Conservation (phyloP, 2,329 filamentous ascomycete genomes). For the Hirsutella rhossiliensis region DNA sequence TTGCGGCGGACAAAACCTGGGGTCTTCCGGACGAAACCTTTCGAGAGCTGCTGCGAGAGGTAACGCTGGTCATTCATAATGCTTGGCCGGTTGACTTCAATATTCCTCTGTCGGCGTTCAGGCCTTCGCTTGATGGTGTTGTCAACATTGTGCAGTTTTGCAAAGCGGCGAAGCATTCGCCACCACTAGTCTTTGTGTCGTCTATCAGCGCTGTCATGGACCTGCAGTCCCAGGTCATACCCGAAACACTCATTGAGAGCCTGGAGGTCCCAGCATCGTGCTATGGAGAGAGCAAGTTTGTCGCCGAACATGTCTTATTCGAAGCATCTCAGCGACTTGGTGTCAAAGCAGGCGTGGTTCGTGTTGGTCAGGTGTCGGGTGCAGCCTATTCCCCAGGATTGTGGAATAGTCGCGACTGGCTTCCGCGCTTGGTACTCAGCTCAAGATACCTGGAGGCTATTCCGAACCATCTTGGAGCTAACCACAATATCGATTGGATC, state of each 20-base stretch:
- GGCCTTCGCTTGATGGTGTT: slow-evolving; percentile 1
- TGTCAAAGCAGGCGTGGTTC: background rate
- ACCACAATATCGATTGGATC: slow-evolving; percentile 5
- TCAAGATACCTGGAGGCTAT: slow-evolving; percentile 2
- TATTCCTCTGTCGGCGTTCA: slow-evolving; percentile 1
- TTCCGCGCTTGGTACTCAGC: slow-evolving; percentile 4
- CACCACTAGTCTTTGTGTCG: slow-evolving; percentile 4
- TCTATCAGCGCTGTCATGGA: slow-evolving; percentile 2
- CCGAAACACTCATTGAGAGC: slow-evolving; percentile 1
- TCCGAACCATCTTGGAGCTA: slow-evolving; percentile 2
- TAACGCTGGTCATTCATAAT: slow-evolving; percentile 3
- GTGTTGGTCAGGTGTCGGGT: slow-evolving; percentile 3
- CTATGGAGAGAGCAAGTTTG: slow-evolving; percentile 5
- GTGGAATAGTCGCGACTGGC: slow-evolving; percentile 5
- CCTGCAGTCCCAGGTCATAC: background rate
- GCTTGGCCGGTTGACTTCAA: slow-evolving; percentile 6
- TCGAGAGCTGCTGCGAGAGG: background rate
- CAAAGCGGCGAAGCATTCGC: background rate
- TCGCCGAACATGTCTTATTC: slow-evolving; percentile 2
- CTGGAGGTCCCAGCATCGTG: background rate
- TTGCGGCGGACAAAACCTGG: background rate
- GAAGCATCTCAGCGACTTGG: slow-evolving; percentile 1
- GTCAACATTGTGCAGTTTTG: slow-evolving; percentile 3
- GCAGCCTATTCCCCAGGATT: background rate
- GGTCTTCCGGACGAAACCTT: background rate